Evolutionary conservation across 768 basidiomycete species (phyloP), one percentile per base, ranked within the genome.

Genomic region (Lentinula boryana): DNA sequence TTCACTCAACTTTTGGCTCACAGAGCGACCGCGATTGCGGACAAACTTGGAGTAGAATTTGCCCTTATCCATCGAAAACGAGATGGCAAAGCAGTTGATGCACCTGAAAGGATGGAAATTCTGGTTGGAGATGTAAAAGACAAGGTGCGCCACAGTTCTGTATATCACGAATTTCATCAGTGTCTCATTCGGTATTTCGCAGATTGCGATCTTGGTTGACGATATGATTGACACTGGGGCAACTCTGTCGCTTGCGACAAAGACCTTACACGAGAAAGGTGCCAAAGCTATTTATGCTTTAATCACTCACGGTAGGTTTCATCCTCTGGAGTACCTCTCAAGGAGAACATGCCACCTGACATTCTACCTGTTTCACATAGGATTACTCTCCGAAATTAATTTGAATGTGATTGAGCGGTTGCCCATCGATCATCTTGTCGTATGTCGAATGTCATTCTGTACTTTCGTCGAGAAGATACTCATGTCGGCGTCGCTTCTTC

Each of bases 171-270:
- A 63, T 27, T 27, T 27, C 53, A 62, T 56, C 53, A 46, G 56
- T 64, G 57, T 12, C 60, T 63, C 13, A 36, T 16, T 27, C 58
- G 46, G 16, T 31, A 50, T 8, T 21, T 15, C 21, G 5, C 59
- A 94, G 90, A 83, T 95, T 57, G 95, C 92, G 41, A 93, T 99
- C 69, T 82, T 99, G 50, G 93, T 99, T 36, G 97, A 99, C 71
- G 97, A 99, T 70, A 98, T 99, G 96, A 89, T 97, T 68, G 97
- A 99, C 71, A 93, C 93, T 5, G 96, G 95, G 12, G 82, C 79
- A 40, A 98, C 97, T n/a, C 80, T 98, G 32, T 79, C 84, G 13
- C 76, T 96, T 13, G 97, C 97, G 10, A 86, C 86, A 6, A 84
- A 84, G 49, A 91, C 93, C n/a, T 79, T 99, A 50, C 78, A 87